phyloP scores from a whole-genome alignment of 2,329 filamentous ascomycete species.

The Myriangium duriaei region DNA sequence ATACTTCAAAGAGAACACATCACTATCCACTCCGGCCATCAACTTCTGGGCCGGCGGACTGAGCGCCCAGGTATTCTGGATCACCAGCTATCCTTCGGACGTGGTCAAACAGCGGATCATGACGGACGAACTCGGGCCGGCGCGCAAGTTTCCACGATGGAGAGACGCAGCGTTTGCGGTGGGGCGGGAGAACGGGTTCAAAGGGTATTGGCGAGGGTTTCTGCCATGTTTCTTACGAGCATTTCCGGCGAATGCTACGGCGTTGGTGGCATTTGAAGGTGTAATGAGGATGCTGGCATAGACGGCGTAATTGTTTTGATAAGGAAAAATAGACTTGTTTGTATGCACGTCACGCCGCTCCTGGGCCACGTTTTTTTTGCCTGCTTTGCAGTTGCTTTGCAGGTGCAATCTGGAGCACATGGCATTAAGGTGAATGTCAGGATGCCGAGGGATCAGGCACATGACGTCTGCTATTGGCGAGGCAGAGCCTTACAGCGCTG shows the following conservation, averaged over 20 bases:
- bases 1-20: constrained; percentile 52
- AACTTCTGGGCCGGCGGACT: constrained; percentile 97
- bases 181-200: constrained; percentile 61
- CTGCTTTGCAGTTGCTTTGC: no score
- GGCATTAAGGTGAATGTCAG: constrained; percentile 1
- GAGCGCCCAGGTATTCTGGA: constrained; percentile 88
- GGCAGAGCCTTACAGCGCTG: constrained; percentile 2
- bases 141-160: constrained; percentile 61
- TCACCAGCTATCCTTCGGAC: constrained; percentile 81
- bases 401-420: neutral
- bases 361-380: neutral
- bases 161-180: constrained; percentile 65
- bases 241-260: constrained; percentile 92
- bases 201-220: constrained; percentile 84
- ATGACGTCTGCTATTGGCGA: constrained; percentile 5
- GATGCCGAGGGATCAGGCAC: constrained; percentile 2
- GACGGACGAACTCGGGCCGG: constrained; percentile 82
- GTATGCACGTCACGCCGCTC: no score
- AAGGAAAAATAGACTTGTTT: constrained; percentile 1
- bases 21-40: constrained; percentile 61
- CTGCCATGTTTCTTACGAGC: constrained; percentile 85
- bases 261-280: constrained; percentile 82
- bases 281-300: constrained; percentile 34
- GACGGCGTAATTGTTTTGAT: neutral
- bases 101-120: constrained; percentile 95